A percentile compares a stretch with the other conserved stretches of the same genome.
Evolutionary conservation across 345 rosid species (phyloP).

Genomic region (Salix udensis): DNA sequence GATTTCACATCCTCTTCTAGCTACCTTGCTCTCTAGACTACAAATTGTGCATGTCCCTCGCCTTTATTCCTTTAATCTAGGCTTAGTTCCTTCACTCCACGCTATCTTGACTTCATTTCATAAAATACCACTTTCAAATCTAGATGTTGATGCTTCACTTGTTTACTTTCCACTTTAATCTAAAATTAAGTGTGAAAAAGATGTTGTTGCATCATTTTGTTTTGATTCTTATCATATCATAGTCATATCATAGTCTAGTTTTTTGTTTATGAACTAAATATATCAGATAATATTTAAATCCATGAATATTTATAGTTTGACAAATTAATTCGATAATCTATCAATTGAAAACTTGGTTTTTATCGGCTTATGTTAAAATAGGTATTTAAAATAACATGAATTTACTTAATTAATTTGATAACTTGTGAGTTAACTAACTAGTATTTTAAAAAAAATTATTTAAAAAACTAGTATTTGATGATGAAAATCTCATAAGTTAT

Average conservation of each 20-base stretch:
- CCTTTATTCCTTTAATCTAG: neutral
- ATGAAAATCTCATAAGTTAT: no score
- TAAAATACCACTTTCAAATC: neutral
- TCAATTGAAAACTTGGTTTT: no score
- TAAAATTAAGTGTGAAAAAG: neutral
- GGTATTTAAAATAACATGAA: no score
- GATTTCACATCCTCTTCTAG: neutral
- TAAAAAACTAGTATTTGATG: no score
- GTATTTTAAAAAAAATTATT: no score
- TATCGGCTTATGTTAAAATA: no score
- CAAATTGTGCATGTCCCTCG: neutral
- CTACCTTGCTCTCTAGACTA: neutral
- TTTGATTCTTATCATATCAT: neutral
- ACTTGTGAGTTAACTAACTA: no score
- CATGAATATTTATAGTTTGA: no score
- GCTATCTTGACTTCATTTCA: neutral
- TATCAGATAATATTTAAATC: no score
- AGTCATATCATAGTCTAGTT: neutral
- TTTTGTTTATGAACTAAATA: no score
- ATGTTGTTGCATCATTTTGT: neutral
- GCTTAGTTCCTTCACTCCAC: neutral
- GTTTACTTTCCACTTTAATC: neutral
- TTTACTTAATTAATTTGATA: no score
- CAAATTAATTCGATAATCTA: rapidly evolving
- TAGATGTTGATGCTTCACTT: neutral